Conservation (phyloP, 331 rosid genomes). For the Spiraea crenata region DNA sequence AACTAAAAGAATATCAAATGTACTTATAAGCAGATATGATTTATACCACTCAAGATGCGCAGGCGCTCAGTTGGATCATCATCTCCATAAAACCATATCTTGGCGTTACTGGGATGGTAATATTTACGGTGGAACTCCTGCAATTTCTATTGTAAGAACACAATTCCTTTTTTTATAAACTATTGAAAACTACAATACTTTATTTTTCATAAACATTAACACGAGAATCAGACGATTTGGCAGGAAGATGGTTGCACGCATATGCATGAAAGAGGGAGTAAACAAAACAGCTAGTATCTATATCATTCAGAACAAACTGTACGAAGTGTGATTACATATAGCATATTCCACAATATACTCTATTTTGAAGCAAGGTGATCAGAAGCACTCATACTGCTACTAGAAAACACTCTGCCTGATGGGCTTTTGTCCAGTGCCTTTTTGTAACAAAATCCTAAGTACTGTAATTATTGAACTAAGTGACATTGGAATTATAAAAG, state of each 20-base stretch:
- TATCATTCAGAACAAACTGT: no score
- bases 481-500: background rate
- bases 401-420: background rate
- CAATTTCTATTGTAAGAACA: conserved; percentile 24
- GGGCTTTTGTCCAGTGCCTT: background rate
- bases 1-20: conserved; percentile 13
- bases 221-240: background rate
- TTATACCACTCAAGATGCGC: conserved; percentile 72
- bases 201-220: background rate
- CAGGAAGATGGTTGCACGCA: background rate
- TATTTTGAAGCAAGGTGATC: background rate
- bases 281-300: background rate
- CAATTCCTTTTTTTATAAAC: background rate
- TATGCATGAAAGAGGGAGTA: background rate
- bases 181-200: background rate
- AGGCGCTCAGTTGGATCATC: conserved; percentile 91
- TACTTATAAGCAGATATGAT: background rate
- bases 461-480: conserved; percentile 1
- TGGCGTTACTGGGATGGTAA: conserved; percentile 92
- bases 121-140: conserved; percentile 94
- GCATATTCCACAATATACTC: background rate
- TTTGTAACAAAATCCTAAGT: background rate
- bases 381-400: background rate
- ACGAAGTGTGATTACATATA: background rate
- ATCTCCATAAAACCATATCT: conserved; percentile 98